A percentile compares a stretch with the other conserved stretches of the same genome.
Evolutionary conservation across 2,329 filamentous ascomycete genomes (phyloP).

Genomic region (Penicillium aurantiogriseum): DNA sequence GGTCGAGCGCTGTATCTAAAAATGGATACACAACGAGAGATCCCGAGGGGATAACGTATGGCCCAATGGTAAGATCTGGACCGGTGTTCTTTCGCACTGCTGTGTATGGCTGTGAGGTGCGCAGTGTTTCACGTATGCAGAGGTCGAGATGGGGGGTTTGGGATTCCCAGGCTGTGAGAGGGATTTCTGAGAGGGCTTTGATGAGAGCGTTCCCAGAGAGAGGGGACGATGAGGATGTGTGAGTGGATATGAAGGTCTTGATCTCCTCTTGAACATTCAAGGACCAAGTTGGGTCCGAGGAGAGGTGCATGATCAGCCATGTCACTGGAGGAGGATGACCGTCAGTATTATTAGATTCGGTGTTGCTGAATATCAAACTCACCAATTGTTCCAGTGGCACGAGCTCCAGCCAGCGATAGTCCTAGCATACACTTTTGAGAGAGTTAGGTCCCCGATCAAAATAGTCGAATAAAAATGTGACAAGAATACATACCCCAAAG

Average conservation of each 20-base stretch:
- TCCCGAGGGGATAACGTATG: constrained; percentile 7
- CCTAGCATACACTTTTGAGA: not conserved
- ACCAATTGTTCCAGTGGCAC: constrained; percentile 8
- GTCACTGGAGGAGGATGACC: not conserved
- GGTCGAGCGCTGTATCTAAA: constrained; percentile 10
- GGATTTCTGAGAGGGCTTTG: constrained; percentile 3
- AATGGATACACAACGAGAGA: constrained; percentile 11
- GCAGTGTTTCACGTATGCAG: constrained; percentile 12
- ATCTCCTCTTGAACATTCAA: constrained; percentile 4
- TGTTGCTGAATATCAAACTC: not conserved
- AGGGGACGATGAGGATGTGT: not conserved
- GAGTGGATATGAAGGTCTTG: not conserved
- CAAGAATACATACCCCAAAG: not conserved
- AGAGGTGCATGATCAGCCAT: constrained; percentile 12
- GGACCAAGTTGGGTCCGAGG: constrained; percentile 4
- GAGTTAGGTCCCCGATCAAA: not conserved
- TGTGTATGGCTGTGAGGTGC: constrained; percentile 10
- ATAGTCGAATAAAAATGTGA: no score
- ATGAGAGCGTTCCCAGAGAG: not conserved
- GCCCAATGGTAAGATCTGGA: not conserved
- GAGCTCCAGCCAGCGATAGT: constrained; percentile 5
- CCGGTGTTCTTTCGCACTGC: constrained; percentile 12
- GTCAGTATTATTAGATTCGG: not conserved
- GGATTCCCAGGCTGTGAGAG: constrained; percentile 9
- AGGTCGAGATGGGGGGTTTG: constrained; percentile 6